A percentile compares a stretch with the other conserved stretches of the same genome.
Conservation (phyloP, 163 green algal species). For the Scenedesmus sp. region DNA sequence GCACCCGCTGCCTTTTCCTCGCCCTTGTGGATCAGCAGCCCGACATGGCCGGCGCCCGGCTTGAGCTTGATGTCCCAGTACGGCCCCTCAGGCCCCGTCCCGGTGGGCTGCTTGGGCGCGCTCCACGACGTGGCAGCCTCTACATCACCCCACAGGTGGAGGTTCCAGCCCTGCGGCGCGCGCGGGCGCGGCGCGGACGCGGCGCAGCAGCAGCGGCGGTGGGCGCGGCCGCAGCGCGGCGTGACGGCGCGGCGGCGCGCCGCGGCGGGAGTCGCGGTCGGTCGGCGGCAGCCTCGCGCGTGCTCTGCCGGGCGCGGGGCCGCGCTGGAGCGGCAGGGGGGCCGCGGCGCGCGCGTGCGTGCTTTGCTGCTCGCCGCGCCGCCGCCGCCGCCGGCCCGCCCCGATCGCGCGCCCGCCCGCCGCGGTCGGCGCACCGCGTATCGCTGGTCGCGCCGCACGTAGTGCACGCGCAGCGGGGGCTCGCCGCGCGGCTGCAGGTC, state of each 20-base stretch:
- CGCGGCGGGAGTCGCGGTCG: too few species aligned
- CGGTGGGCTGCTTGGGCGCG: conserved; percentile 40
- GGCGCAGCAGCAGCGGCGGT: too few species aligned
- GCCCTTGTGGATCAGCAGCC: conserved; percentile 58
- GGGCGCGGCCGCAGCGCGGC: too few species aligned
- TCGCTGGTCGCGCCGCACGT: conserved; percentile 35
- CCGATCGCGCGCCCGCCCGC: too few species aligned
- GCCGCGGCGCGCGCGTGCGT: too few species aligned
- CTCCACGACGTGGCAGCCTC: conserved; percentile 53
- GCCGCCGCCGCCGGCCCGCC: too few species aligned
- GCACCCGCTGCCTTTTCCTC: conserved; percentile 55
- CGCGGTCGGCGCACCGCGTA: conserved; percentile 43
- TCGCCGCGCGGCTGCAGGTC: conserved; percentile 2
- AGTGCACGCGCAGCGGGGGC: conserved; percentile 37
- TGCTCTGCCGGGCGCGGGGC: too few species aligned
- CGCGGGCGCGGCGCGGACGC: too few species aligned
- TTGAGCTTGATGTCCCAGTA: conserved; percentile 48
- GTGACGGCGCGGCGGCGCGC: too few species aligned
- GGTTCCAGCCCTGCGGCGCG: conserved; percentile 63
- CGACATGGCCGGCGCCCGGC: conserved; percentile 41
- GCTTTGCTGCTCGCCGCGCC: too few species aligned
- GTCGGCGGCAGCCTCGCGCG: too few species aligned
- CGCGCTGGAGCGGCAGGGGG: too few species aligned
- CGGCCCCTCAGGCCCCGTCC: conserved; percentile 38
- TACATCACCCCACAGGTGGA: conserved; percentile 69